Conservation (phyloP, 2,329 filamentous ascomycete genomes). For the Fusarium sacchari region DNA sequence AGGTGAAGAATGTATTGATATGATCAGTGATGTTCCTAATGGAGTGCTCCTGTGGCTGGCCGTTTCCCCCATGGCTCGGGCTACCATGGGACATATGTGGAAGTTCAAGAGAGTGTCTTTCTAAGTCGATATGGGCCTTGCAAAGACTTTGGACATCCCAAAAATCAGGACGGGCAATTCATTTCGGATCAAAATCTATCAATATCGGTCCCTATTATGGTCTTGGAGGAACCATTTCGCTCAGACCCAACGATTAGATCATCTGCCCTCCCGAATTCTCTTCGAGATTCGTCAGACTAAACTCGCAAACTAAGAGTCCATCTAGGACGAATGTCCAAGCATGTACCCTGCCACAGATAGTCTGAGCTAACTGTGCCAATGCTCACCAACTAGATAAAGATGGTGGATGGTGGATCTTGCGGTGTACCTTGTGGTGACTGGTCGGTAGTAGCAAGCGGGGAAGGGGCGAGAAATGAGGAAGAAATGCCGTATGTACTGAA, state of each 20-base stretch:
- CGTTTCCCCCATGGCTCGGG: constrained; percentile 3
- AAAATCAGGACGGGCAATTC: background rate
- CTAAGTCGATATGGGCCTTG: background rate
- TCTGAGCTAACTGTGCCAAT: constrained; percentile 4
- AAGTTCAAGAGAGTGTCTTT: background rate
- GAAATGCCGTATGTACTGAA: constrained; percentile 7
- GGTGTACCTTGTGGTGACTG: constrained; percentile 24
- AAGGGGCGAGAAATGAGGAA: constrained; percentile 33
- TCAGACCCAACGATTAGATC: background rate
- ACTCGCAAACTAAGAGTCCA: constrained; percentile 4
- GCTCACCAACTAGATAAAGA: constrained; percentile 18
- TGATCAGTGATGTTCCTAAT: background rate
- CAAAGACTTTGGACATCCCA: background rate
- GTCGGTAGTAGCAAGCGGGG: constrained; percentile 30
- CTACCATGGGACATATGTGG: constrained; percentile 18
- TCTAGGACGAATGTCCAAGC: background rate
- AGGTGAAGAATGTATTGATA: background rate
- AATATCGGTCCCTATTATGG: background rate
- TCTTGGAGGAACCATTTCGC: background rate
- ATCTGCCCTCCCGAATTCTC: background rate
- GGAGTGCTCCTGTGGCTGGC: constrained; percentile 5
- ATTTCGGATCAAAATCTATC: background rate
- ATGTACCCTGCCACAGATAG: constrained; percentile 29
- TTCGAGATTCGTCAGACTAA: background rate
- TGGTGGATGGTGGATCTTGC: constrained; percentile 35